phyloP scores from a whole-genome alignment of 768 basidiomycete genomes.

The Coprinopsis strossmayeri region DNA sequence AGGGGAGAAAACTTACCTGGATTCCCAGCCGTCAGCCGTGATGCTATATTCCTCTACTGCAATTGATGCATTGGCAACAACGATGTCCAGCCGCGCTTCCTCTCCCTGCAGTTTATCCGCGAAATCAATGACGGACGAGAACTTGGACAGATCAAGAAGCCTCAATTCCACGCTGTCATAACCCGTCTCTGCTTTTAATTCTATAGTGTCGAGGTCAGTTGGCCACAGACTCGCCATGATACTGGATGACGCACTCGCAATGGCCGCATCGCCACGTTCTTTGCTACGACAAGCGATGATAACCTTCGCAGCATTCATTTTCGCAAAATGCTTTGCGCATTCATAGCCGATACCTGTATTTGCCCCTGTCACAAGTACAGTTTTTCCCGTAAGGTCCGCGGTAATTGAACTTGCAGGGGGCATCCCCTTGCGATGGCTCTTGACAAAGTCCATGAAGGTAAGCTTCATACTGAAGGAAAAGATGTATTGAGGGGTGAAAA shows the following conservation, averaged over 20 bases:
- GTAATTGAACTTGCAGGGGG: conserved; percentile 26
- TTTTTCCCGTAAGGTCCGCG: conserved; percentile 36
- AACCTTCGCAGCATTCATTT: conserved; percentile 32
- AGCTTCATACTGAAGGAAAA: neutral
- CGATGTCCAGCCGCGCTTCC: conserved; percentile 30
- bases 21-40: conserved; percentile 39
- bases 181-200: conserved; percentile 22
- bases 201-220: conserved; percentile 9
- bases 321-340: conserved; percentile 37
- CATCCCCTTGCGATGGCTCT: conserved; percentile 7
- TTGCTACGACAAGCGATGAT: conserved; percentile 31
- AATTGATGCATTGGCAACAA: conserved; percentile 39
- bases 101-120: conserved; percentile 24
- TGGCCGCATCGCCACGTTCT: conserved; percentile 26
- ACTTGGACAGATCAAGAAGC: conserved; percentile 30
- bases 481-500: too few relatives aligned
- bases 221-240: neutral
- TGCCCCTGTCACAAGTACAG: conserved; percentile 40
- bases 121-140: conserved; percentile 31
- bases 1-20: conserved; percentile 21
- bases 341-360: conserved; percentile 47
- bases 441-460: neutral
- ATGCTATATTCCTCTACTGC: conserved; percentile 12
- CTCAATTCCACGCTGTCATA: conserved; percentile 28
- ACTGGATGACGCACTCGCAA: conserved; percentile 19